Conservation (phyloP, 2,329 filamentous ascomycete genomes). For the Arthrobotrys pseudoclavata region DNA sequence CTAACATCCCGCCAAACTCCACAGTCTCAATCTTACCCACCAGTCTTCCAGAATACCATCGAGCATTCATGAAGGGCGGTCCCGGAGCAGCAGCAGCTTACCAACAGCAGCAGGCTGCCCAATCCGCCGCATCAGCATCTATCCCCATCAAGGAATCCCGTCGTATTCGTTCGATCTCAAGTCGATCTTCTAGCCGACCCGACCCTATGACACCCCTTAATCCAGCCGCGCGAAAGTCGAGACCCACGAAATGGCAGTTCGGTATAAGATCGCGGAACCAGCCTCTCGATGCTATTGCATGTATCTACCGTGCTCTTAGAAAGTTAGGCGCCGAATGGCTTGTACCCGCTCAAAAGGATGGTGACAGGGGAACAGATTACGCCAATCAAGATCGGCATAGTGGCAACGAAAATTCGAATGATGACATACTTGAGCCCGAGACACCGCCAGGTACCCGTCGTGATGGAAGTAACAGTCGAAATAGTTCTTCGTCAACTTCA, state of each 20-base stretch:
- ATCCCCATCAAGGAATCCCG: conserved; percentile 55
- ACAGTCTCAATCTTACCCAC: conserved; percentile 93
- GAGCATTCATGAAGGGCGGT: conserved; percentile 84
- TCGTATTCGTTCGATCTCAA: conserved; percentile 41
- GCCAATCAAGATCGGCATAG: conserved; percentile 68
- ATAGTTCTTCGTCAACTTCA: conserved; percentile 61
- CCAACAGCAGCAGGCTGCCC: conserved; percentile 68
- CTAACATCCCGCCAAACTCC: conserved; percentile 71
- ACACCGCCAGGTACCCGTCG: conserved; percentile 50
- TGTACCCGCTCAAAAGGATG: conserved; percentile 66
- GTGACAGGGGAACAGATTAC: conserved; percentile 72
- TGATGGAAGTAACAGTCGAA: conserved; percentile 58
- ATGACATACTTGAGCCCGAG: conserved; percentile 75
- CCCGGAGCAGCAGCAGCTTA: conserved; percentile 54
- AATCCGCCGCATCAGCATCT: conserved; percentile 66
- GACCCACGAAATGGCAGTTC: conserved; percentile 94
- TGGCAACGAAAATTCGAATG: conserved; percentile 69
- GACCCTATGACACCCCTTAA: conserved; percentile 58
- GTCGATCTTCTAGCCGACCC: conserved; percentile 48
- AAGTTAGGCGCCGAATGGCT: conserved; percentile 93
- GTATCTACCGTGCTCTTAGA: conserved; percentile 90
- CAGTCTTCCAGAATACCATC: conserved; percentile 90
- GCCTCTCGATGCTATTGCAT: conserved; percentile 92
- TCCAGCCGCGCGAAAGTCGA: conserved; percentile 67
- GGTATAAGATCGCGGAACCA: conserved; percentile 95